Evolutionary conservation across 805 yeast genomes (phyloP).

Genomic region (Saccharomyces mikatae): DNA sequence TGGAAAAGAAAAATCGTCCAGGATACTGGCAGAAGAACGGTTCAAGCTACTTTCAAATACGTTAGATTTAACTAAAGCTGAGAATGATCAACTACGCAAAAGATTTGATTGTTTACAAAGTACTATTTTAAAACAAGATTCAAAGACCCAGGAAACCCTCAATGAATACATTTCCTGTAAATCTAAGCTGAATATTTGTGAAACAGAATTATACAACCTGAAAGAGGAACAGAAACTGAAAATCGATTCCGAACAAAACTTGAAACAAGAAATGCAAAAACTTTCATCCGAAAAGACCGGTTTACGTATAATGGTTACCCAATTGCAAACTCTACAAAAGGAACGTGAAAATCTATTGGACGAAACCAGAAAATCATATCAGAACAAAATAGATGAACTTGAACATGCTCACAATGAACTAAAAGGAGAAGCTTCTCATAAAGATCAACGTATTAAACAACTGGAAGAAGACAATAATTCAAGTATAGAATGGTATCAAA

Average conservation of each 20-base stretch:
- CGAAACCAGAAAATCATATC: constrained; percentile 43
- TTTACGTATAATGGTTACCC: constrained; percentile 48
- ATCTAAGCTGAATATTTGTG: constrained; percentile 36
- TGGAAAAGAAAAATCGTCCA: constrained; percentile 48
- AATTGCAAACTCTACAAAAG: constrained; percentile 50
- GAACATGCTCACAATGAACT: constrained; percentile 23
- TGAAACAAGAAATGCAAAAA: constrained; percentile 44
- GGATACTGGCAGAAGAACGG: constrained; percentile 47
- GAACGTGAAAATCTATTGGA: constrained; percentile 50
- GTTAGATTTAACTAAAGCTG: constrained; percentile 35
- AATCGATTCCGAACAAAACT: constrained; percentile 40
- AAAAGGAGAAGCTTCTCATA: not conserved
- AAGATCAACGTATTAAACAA: constrained; percentile 30
- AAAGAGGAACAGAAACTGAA: constrained; percentile 48
- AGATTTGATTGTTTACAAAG: constrained; percentile 37
- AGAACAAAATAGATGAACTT: constrained; percentile 42
- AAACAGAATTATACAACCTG: constrained; percentile 40
- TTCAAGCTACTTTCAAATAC: constrained; percentile 35
- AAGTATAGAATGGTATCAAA: constrained; percentile 49
- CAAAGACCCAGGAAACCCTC: constrained; percentile 38
- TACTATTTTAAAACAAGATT: constrained; percentile 40
- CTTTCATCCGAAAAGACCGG: constrained; percentile 52
- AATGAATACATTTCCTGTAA: constrained; percentile 52
- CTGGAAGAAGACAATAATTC: constrained; percentile 32
- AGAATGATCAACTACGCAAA: constrained; percentile 38